phyloP scores from a whole-genome alignment of 148 eudicot species.

The Persicaria maculosa region DNA sequence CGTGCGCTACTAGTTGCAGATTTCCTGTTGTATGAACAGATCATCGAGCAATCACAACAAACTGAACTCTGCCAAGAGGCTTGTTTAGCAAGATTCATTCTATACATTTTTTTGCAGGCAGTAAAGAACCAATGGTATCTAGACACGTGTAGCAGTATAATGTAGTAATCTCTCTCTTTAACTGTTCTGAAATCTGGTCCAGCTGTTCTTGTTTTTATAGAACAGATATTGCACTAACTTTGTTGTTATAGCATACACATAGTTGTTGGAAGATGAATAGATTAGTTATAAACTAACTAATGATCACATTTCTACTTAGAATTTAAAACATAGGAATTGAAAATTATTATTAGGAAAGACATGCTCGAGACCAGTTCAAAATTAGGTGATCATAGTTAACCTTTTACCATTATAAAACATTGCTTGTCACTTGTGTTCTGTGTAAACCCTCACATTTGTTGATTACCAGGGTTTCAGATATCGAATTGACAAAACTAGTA shows the following conservation, averaged over 20 bases:
- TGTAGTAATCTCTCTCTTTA: not conserved
- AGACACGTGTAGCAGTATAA: not conserved
- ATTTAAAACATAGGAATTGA: no score
- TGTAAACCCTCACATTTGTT: not conserved
- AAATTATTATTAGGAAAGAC: no score
- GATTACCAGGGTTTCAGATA: no score
- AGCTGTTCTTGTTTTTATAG: not conserved
- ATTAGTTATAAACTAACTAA: no score
- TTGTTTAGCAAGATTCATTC: not conserved
- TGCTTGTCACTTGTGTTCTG: no score
- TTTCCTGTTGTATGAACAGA: not conserved
- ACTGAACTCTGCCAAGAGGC: not conserved
- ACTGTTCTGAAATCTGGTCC: not conserved
- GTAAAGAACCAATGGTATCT: not conserved
- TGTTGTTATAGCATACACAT: not conserved
- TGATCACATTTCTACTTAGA: no score
- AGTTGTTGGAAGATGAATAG: no score
- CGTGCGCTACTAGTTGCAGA: not conserved
- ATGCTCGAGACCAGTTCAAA: no score
- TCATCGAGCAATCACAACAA: not conserved
- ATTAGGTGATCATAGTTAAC: no score
- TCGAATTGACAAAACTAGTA: no score
- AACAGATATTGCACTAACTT: not conserved
- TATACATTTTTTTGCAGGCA: not conserved
- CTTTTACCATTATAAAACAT: no score